Evolutionary conservation across 2,329 filamentous ascomycete species (phyloP), one percentile per base, ranked within the genome.

Genomic region (Cylindrodendrum hubeiense): DNA sequence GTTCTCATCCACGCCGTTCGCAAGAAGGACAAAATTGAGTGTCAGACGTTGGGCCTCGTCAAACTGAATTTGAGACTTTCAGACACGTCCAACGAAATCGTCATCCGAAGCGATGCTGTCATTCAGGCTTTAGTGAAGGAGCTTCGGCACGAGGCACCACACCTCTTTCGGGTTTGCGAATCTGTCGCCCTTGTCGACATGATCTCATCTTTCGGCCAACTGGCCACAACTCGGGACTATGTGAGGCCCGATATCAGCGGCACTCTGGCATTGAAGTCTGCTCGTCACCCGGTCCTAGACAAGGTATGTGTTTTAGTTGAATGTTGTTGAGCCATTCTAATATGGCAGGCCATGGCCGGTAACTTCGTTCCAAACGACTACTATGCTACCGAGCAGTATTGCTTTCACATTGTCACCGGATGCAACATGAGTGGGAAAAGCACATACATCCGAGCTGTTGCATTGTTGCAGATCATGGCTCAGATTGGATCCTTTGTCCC

Each of bases 401-500:
- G 95, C 2, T 97, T 98, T 74, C 95, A 98, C 70, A 92, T 98
- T 66, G 91, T 99, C 67, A 98, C 95, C 0, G 95, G 96, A 4
- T 97, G 93, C 77, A 99, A 99, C 73, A 99, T 99, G 96, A 97
- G 94, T 72, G 96, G 95, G 1, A 99, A 98, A 78, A 97, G 93
- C 68, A 99, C 95, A 0, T 98, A 98, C 75, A 97, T 98, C 67
- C 90, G 94, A 53, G 91, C 92, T 2, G 85, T 97, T 24, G 93
- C 95, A 0, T 82, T 99, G 33, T 89, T 97, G 75, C 89, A 92
- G 47, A 90, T 99, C 63, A 98, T 99, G 94, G 94, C 94, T 1
- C 96, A 99, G 74, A 90, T 98, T 55, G 95, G 95, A 3, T 93
- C 90, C 72, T 98, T 97, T 76, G 91, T 98, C 1, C 96, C 96